These are phyloP conservation scores for Globisporangium echinulatum DNA, from an alignment of 352 stramenopile genomes.

Conservation along the genomic window DNA sequence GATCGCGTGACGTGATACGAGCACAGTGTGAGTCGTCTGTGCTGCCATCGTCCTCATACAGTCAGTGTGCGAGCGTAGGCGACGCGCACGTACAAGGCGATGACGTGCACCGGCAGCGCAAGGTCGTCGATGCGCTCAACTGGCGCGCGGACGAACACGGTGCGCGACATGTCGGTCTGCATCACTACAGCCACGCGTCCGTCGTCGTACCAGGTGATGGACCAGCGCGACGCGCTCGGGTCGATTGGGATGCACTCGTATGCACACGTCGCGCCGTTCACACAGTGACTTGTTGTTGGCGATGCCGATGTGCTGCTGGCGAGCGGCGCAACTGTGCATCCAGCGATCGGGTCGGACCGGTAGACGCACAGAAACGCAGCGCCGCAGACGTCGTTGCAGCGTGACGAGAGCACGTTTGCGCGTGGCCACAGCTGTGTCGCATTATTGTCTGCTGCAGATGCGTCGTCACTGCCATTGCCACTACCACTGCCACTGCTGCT, in stretches of 20 bases:
- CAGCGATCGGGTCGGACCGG: constrained; percentile 1
- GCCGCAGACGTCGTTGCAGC: constrained; percentile 4
- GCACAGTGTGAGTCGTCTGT: no score
- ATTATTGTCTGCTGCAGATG: background rate
- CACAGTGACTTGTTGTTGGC: background rate
- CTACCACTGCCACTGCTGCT: no score
- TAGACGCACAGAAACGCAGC: constrained; percentile 5
- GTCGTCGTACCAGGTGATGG: background rate
- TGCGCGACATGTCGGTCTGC: background rate
- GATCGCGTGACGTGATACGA: no score
- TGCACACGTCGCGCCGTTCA: constrained; percentile 7
- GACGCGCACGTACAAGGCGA: constrained; percentile 3
- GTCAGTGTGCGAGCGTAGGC: background rate
- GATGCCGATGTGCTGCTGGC: background rate
- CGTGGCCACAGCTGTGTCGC: background rate
- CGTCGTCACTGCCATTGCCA: no score
- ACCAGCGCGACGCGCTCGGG: constrained; percentile 1
- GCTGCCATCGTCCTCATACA: no score
- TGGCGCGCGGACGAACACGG: background rate
- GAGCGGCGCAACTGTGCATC: background rate
- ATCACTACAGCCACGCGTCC: background rate
- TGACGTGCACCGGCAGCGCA: constrained; percentile 5
- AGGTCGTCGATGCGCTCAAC: constrained; percentile 7
- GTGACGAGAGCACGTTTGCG: constrained; percentile 4
- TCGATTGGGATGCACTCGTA: constrained; percentile 5